Evolutionary conservation across 345 rosid genomes (phyloP).

Genomic region (Citrus trifoliata): DNA sequence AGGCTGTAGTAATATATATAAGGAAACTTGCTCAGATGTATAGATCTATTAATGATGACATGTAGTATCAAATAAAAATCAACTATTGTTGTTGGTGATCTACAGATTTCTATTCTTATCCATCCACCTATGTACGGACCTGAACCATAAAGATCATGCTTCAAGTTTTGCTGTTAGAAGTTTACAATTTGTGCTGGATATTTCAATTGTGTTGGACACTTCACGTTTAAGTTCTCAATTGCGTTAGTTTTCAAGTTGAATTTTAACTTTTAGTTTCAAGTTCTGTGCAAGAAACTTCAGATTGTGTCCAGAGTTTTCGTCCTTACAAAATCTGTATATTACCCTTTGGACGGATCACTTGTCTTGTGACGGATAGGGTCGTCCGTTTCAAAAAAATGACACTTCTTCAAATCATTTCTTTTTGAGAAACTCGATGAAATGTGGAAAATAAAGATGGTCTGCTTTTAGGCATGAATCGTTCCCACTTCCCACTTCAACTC

Average conservation of each 20-base stretch:
- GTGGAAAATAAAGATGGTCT: no score
- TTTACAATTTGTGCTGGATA: neutral
- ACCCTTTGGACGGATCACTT: neutral
- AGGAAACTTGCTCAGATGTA: neutral
- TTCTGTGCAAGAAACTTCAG: neutral
- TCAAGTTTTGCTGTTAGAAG: neutral
- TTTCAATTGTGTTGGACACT: neutral
- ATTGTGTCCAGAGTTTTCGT: neutral
- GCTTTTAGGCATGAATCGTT: no score
- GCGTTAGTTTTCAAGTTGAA: neutral
- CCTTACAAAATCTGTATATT: neutral
- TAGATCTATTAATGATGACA: neutral
- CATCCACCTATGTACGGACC: neutral
- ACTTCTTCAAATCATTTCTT: no score
- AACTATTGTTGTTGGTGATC: neutral
- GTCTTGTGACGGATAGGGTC: no score
- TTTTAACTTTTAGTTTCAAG: no score
- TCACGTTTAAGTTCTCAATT: neutral
- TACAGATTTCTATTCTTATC: neutral
- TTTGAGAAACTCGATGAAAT: no score
- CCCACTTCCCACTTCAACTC: no score
- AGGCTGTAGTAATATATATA: no score
- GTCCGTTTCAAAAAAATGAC: no score
- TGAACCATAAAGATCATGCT: neutral
- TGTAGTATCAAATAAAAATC: neutral